A percentile compares a stretch with the other conserved stretches of the same genome.
These are phyloP conservation scores for Kwoniella mangroviensis DNA, from an alignment of 768 basidiomycete genomes.

Conservation along the genomic window DNA sequence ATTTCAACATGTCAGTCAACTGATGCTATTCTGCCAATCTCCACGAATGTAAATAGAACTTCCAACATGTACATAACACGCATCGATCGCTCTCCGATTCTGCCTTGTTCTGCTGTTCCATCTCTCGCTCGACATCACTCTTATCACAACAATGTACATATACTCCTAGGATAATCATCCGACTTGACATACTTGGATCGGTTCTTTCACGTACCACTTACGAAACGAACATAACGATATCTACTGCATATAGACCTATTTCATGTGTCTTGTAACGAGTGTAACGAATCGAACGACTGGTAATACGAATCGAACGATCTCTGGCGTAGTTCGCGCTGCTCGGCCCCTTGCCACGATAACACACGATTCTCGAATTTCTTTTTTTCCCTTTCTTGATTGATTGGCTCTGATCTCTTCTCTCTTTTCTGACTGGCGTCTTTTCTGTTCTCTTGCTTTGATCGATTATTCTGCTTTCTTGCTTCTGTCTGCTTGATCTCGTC, in stretches of 20 bases:
- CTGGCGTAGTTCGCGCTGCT: not conserved
- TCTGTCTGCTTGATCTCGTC: not conserved
- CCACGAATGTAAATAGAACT: not conserved
- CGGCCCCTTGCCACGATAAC: too few relatives aligned
- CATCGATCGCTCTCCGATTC: not conserved
- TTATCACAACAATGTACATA: not conserved
- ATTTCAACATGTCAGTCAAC: not conserved
- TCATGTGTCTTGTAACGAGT: slow-evolving; percentile 2
- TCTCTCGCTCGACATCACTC: not conserved
- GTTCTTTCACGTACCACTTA: not conserved
- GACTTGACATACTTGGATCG: not conserved
- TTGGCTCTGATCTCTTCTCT: not conserved
- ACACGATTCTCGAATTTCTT: not conserved
- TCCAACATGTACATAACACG: not conserved
- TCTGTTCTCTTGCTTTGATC: not conserved
- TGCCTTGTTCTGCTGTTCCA: not conserved
- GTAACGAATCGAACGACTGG: slow-evolving; percentile 2
- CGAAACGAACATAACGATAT: slow-evolving; percentile 3
- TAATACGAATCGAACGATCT: not conserved
- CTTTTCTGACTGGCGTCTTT: not conserved
- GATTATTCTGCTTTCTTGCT: not conserved
- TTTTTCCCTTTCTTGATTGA: not conserved
- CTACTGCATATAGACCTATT: not conserved
- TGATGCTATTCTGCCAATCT: not conserved
- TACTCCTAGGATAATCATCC: not conserved